Base-by-base conservation (phyloP, 1,284 basidiomycete genomes). In the Jaminaea rosea region DNA sequence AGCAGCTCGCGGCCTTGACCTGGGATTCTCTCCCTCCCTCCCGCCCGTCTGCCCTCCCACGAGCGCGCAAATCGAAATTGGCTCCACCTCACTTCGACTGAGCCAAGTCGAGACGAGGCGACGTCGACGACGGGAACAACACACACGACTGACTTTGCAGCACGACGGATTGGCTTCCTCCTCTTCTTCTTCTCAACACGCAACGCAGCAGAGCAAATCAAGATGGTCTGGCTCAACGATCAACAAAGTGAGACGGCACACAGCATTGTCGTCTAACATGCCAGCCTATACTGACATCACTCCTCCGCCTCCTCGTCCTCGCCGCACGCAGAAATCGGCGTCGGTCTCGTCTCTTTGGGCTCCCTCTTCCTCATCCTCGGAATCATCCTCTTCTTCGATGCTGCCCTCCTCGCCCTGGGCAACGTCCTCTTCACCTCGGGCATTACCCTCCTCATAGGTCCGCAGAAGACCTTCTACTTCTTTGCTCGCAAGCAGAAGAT, bases 311-410 rank as follows among this genome's bases (percentile, higher is more conserved):
- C 2, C 27, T 52, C 46, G 17, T 34, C 19, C 26, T n/a, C 17
- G 1, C 21, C 10, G 6, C 34, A n/a, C 21, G 41, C 60, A 72
- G 70, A 75, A 45, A 73, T 75, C 49, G 70, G 74, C 47, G 92
- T 97, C 48, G 93, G 89, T 47, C 82, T 98, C 63, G 96, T 93
- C 47, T 90, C 93, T n/a, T 94, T 96, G 66, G 94, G 94, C 55
- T 84, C 82, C 37, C 80, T 96, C 60, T 98, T 99, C 81, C 91
- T 97, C 84, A 80, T 97, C 67, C 80, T 98, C 41, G 94, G 94
- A 42, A 83, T 97, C 48, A 81, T 98, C 77, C 82, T 98, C 57
- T 87, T 99, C 79, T 98, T 99, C 62, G 94, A 99, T 77, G 89
- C 88, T 45, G 87, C 92, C n/a, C 80, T 98, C 9, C 81, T 98